phyloP scores from a whole-genome alignment of 805 yeast genomes.

The Brettanomyces custersianus region DNA sequence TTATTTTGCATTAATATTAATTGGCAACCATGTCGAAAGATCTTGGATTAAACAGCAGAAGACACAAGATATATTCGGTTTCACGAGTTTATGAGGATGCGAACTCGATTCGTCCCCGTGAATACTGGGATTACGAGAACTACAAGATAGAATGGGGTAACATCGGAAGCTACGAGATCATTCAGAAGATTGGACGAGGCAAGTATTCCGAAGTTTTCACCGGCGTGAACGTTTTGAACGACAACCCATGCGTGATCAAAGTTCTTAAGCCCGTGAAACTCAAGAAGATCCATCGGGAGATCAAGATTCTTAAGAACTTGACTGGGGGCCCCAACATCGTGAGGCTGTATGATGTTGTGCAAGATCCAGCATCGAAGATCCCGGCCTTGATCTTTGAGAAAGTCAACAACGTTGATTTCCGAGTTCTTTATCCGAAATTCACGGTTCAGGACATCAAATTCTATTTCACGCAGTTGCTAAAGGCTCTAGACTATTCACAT shows the following conservation, averaged over 20 bases:
- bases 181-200: slow-evolving; percentile 82
- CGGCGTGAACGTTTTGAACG: slow-evolving; percentile 59
- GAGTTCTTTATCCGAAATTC: slow-evolving; percentile 77
- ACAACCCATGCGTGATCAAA: slow-evolving; percentile 71
- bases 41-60: slow-evolving; percentile 7
- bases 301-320: slow-evolving; percentile 77
- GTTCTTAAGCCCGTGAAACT: slow-evolving; percentile 89
- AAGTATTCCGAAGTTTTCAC: slow-evolving; percentile 90
- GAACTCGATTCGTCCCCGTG: slow-evolving; percentile 62
- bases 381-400: slow-evolving; percentile 86
- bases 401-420: slow-evolving; percentile 76
- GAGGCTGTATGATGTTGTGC: slow-evolving; percentile 69
- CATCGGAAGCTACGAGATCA: slow-evolving; percentile 78
- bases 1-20: too few relatives aligned
- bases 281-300: slow-evolving; percentile 87
- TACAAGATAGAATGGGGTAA: slow-evolving; percentile 75
- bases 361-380: slow-evolving; percentile 76
- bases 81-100: slow-evolving; percentile 78
- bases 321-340: slow-evolving; percentile 79
- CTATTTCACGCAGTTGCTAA: slow-evolving; percentile 75
- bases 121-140: slow-evolving; percentile 76
- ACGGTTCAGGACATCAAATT: slow-evolving; percentile 65
- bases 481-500: slow-evolving; percentile 81
- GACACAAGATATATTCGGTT: slow-evolving; percentile 21
- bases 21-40: neutral